Evolutionary conservation across 192 early-diverging fungal genomes (phyloP), one percentile per base, ranked within the genome.

Genomic region (Coemansia sp.): DNA sequence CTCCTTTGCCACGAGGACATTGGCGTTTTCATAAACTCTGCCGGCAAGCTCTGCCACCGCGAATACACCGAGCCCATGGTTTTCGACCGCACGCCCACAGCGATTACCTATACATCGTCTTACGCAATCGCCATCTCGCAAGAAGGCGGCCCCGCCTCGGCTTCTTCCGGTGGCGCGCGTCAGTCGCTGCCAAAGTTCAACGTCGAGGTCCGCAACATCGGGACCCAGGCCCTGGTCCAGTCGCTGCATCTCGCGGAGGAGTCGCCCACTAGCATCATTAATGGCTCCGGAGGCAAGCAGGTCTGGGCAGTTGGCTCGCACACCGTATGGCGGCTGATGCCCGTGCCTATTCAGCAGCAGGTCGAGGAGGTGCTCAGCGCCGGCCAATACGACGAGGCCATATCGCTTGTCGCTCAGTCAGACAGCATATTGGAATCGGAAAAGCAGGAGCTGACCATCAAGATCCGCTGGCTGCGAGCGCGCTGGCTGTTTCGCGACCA

Each of bases 141-240:
- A 11, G 60, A 67, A 22, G 2, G 58, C 14, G 60, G 48, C 7
- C 29, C 32, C 14, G 54, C 29, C 10, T 19, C 54, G 4, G 30
- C 54, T 6, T 36, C 46, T n/a, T n/a, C 36, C 5, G 25, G 28
- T 34, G 19, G 7, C 23, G 13, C 58, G 25, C 18, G 39, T 10
- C 48, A 48, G 22, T n/a, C 4, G 4, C 29, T 50, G n/a, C 3
- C 25, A 47, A 65, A 25, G 25, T 65, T 67, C 35, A 81, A 88
- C 35, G 85, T 98, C 0, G 92, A 95, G 67, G 90, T 98, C 16
- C 85, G 92, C 64, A 94, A 91, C 51, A 87, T 97, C 49, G 88
- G 83, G 47, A 90, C 92, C 0, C 87, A 89, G 51, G 86, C 85
- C 3, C 71, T 94, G 22, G 90, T 98, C 4, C 96, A 98, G 69